Evolutionary conservation across 371 early-diverging fungal genomes (phyloP).

Genomic region (Smittium culicis): DNA sequence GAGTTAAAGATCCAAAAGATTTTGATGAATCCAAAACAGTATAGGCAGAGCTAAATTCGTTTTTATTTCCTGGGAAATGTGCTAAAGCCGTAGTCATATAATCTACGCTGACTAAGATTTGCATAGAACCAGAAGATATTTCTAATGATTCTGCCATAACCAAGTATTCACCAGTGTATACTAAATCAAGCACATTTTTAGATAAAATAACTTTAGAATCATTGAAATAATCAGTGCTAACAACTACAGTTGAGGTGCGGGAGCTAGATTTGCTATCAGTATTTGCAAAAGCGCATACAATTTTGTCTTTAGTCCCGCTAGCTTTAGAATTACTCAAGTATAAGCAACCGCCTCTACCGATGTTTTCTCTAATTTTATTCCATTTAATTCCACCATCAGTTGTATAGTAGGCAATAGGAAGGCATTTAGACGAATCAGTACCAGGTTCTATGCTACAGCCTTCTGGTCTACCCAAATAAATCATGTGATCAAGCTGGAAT

Average conservation of each 20-base stretch:
- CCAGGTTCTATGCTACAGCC: slow-evolving; percentile 7
- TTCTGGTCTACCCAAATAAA: slow-evolving; percentile 51
- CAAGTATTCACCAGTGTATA: slow-evolving; percentile 58
- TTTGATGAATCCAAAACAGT: slow-evolving; percentile 41
- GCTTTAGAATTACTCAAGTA: slow-evolving; percentile 11
- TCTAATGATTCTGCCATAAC: slow-evolving; percentile 44
- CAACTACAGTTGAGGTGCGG: slow-evolving; percentile 36
- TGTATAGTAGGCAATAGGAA: slow-evolving; percentile 55
- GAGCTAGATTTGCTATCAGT: neutral
- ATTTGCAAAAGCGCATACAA: slow-evolving; percentile 14
- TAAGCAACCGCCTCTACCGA: slow-evolving; percentile 27
- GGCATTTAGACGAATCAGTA: slow-evolving; percentile 34
- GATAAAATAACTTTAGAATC: neutral
- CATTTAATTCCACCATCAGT: slow-evolving; percentile 57
- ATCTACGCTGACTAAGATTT: slow-evolving; percentile 54
- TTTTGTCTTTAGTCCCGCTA: neutral
- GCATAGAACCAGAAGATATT: slow-evolving; percentile 18
- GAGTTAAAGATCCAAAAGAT: slow-evolving; percentile 40
- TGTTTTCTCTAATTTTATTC: slow-evolving; percentile 37
- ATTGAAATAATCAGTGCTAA: slow-evolving; percentile 24
- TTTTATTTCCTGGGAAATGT: slow-evolving; percentile 51
- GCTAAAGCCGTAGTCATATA: slow-evolving; percentile 54
- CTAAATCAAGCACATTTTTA: neutral
- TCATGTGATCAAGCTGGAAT: slow-evolving; percentile 51
- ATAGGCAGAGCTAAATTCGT: slow-evolving; percentile 25